Conservation (phyloP, 2,329 filamentous ascomycete genomes). For the Colletotrichum viniferum region DNA sequence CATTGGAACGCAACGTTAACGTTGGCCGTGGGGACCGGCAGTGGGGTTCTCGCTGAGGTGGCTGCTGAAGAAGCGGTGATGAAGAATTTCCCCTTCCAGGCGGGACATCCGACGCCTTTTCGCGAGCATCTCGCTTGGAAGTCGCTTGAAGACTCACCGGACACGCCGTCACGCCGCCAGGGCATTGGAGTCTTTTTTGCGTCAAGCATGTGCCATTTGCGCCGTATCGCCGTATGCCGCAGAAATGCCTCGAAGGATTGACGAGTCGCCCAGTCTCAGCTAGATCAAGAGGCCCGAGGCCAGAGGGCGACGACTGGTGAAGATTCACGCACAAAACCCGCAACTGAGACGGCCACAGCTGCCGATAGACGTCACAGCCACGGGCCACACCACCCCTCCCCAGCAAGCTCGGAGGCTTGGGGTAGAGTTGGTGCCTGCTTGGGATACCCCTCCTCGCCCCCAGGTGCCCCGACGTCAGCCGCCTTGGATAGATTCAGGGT, state of each 20-base stretch:
- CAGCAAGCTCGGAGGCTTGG: neutral
- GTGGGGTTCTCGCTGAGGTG: neutral
- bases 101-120: neutral
- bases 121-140: neutral
- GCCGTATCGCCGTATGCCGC: neutral
- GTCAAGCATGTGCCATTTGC: neutral
- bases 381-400: neutral
- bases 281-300: neutral
- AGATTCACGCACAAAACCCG: constrained; percentile 16
- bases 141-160: neutral
- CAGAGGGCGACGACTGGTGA: neutral
- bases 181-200: neutral
- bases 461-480: neutral
- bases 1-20: neutral
- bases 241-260: constrained; percentile 5
- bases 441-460: constrained; percentile 11
- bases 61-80: constrained; percentile 10
- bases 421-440: neutral
- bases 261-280: neutral
- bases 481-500: constrained; percentile 8
- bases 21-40: neutral
- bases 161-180: neutral
- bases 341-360: constrained; percentile 11
- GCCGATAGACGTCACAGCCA: constrained; percentile 14
- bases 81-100: neutral